Conservation (phyloP, 257 asterid species). For the Haberlea rhodopensis region DNA sequence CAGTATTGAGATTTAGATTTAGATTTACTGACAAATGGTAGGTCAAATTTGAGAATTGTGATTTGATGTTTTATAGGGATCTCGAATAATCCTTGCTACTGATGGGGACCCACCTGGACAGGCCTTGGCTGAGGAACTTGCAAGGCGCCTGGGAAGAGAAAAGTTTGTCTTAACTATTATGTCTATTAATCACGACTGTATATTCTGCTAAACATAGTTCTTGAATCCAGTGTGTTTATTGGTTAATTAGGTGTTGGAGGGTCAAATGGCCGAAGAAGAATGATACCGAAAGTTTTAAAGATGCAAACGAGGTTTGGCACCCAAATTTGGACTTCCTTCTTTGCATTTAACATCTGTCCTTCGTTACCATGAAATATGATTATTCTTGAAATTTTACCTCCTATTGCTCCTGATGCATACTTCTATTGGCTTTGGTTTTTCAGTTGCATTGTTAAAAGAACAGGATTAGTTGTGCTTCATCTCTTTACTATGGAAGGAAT, state of each 20-base stretch:
- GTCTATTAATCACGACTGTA: constrained; percentile 14
- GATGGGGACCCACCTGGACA: constrained; percentile 94
- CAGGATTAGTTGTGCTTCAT: not conserved
- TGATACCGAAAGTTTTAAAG: constrained; percentile 59
- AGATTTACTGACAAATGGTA: too few relatives aligned
- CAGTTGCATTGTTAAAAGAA: not conserved
- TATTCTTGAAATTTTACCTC: not conserved
- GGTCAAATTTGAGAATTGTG: constrained; percentile 26
- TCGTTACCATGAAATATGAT: not conserved
- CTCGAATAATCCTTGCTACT: constrained; percentile 96
- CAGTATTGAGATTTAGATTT: too few relatives aligned
- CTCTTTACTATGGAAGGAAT: too few relatives aligned
- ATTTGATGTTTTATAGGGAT: constrained; percentile 44
- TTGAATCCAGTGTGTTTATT: constrained; percentile 22
- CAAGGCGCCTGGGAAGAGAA: constrained; percentile 97
- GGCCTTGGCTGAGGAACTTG: constrained; percentile 98
- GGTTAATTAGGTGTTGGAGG: constrained; percentile 87
- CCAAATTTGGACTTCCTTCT: constrained; percentile 16
- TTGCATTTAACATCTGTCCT: not conserved
- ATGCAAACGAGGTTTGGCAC: constrained; percentile 85
- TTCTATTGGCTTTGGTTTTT: not conserved
- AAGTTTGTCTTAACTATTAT: constrained; percentile 41
- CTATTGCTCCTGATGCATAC: not conserved
- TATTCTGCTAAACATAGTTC: constrained; percentile 1
- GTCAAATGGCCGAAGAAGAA: constrained; percentile 89